Evolutionary conservation across 176 grass and related monocot species (phyloP).

Genomic region (Paspalum notatum): DNA sequence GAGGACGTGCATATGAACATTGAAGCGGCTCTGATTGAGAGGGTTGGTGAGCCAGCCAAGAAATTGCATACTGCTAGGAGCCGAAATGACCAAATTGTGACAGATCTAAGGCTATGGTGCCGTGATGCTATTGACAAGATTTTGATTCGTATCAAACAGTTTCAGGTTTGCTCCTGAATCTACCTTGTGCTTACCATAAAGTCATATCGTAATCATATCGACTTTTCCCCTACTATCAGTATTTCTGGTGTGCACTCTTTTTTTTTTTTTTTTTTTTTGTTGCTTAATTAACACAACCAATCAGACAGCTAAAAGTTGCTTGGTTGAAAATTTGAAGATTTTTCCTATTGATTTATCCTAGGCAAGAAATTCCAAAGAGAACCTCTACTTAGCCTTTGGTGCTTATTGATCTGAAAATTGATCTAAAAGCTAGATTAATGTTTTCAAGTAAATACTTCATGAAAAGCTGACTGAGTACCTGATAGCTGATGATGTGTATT

Average conservation of each 20-base stretch:
- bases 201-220: not conserved
- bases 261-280: not conserved
- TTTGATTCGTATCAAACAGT: constrained; percentile 71
- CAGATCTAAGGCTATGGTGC: constrained; percentile 92
- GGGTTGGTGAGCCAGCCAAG: constrained; percentile 93
- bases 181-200: not conserved
- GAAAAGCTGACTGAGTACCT: constrained; percentile 26
- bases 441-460: not conserved
- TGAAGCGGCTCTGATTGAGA: constrained; percentile 89
- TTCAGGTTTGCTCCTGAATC: constrained; percentile 73
- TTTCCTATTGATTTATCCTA: not conserved
- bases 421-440: not conserved
- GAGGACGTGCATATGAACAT: constrained; percentile 99
- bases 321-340: not conserved
- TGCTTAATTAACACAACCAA: constrained; percentile 3
- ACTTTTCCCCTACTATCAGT: not conserved
- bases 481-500: constrained; percentile 25
- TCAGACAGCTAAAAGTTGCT: not conserved
- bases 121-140: constrained; percentile 93
- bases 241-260: not conserved
- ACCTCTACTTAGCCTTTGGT: not conserved
- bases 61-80: constrained; percentile 95
- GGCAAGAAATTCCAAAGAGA: not conserved
- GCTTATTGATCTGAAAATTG: not conserved
- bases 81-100: constrained; percentile 95